phyloP scores from a whole-genome alignment of 352 stramenopile genomes.

The Pythium biforme region DNA sequence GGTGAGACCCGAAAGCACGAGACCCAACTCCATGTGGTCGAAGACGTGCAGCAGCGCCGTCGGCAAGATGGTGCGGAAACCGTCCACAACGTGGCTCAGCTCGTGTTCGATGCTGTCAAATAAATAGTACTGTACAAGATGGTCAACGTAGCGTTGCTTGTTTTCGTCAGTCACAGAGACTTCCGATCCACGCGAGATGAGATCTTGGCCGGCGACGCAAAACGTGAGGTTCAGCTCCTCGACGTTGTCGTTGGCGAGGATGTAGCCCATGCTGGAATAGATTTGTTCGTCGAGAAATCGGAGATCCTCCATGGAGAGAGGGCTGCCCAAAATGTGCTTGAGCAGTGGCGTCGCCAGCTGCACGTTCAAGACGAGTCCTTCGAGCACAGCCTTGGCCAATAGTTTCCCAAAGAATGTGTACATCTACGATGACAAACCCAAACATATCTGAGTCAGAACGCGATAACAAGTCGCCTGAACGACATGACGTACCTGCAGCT shows the following conservation, averaged over 20 bases:
- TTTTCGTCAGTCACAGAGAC: slow-evolving; percentile 92
- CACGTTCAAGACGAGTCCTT: slow-evolving; percentile 71
- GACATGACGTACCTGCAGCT: slow-evolving; percentile 38
- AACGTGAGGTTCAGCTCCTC: slow-evolving; percentile 68
- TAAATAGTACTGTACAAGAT: slow-evolving; percentile 94
- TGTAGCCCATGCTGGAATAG: slow-evolving; percentile 61
- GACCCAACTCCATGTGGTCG: slow-evolving; percentile 97
- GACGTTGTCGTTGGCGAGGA: slow-evolving; percentile 53
- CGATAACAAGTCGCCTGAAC: background rate
- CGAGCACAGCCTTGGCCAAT: slow-evolving; percentile 64
- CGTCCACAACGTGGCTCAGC: slow-evolving; percentile 71
- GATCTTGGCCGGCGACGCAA: slow-evolving; percentile 47
- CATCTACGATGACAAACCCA: slow-evolving; percentile 35
- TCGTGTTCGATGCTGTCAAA: slow-evolving; percentile 91
- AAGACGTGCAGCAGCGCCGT: slow-evolving; percentile 96
- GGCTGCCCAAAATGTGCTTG: slow-evolving; percentile 66
- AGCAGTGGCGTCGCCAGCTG: slow-evolving; percentile 61
- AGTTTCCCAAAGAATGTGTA: slow-evolving; percentile 82
- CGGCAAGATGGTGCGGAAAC: slow-evolving; percentile 95
- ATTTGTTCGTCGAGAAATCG: slow-evolving; percentile 71
- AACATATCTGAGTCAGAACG: background rate
- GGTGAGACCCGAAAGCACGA: slow-evolving; percentile 67
- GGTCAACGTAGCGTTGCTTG: slow-evolving; percentile 92
- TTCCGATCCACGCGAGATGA: slow-evolving; percentile 58
- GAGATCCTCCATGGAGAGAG: slow-evolving; percentile 60